Evolutionary conservation across 2,329 filamentous ascomycete genomes (phyloP), one percentile per base, ranked within the genome.

Genomic region (Coniochaeta sp.): DNA sequence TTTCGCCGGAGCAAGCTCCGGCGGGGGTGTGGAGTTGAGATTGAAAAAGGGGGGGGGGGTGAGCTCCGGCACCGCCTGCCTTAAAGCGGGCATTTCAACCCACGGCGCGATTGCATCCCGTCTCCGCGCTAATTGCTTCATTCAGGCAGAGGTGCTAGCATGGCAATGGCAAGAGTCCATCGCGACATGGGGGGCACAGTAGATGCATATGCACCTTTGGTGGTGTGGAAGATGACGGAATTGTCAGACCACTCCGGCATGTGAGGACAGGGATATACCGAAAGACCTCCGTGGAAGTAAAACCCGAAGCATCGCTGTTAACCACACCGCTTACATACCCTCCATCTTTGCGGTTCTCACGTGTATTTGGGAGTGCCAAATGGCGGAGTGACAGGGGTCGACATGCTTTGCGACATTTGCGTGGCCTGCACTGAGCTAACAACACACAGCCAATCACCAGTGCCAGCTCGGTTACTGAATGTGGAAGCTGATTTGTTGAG

Each of bases 171-270:
- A n/a, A n/a, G n/a, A n/a, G n/a, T n/a, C n/a, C n/a, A n/a, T n/a
- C n/a, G n/a, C n/a, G n/a, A n/a, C n/a, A n/a, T n/a, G n/a, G n/a
- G n/a, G n/a, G n/a, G n/a, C n/a, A n/a, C n/a, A n/a, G n/a, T n/a
- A n/a, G n/a, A 38, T 2, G 33, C 33, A 42, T n/a, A n/a, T 18
- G 38, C 20, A 26, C 38, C 10, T 38, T 18, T 42, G n/a, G 22
- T 4, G 6, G 38, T 14, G 7, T 14, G 20, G 18, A n/a, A n/a
- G 38, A 42, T 42, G 38, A 42, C 38, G 38, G 38, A 42, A 42
- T 42, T 26, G 38, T 42, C 38, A 42, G 38, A n/a, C 38, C 38
- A 42, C 38, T 42, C 20, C 20, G 38, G 38, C 38, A 42, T 42
- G 14, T 22, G 5, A 6, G n/a, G 20, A 14, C 38, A 42, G 38